A percentile compares a stretch with the other conserved stretches of the same genome.
Evolutionary conservation across 2,329 filamentous ascomycete genomes (phyloP).

Genomic region (Colletotrichum abscissum): DNA sequence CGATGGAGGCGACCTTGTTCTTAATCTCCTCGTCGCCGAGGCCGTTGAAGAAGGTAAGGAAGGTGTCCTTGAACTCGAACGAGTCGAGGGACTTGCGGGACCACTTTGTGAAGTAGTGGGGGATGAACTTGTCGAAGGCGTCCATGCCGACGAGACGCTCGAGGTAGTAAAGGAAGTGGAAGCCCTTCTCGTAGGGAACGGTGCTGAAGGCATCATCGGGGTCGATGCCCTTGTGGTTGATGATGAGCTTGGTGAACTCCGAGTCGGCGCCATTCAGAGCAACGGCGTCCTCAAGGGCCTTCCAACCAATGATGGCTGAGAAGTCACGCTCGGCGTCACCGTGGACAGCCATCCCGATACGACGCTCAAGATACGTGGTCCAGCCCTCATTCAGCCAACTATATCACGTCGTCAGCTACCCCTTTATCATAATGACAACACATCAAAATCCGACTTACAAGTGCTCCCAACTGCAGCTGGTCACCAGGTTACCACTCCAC

Average conservation of each 20-base stretch:
- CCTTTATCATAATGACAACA: neutral
- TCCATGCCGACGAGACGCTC: conserved; percentile 85
- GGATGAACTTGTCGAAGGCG: conserved; percentile 96
- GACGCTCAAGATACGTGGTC: conserved; percentile 94
- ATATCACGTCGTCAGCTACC: conserved; percentile 1
- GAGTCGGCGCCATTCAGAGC: conserved; percentile 83
- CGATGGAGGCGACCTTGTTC: conserved; percentile 76
- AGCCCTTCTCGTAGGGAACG: conserved; percentile 96
- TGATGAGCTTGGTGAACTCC: conserved; percentile 91
- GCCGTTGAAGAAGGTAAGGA: conserved; percentile 83
- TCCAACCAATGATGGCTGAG: conserved; percentile 96
- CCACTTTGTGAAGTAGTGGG: conserved; percentile 91
- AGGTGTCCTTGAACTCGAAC: conserved; percentile 91
- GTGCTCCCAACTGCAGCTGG: conserved; percentile 84
- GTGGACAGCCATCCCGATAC: conserved; percentile 81
- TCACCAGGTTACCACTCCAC: conserved; percentile 91
- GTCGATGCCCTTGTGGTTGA: conserved; percentile 88
- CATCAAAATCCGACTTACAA: conserved; percentile 60
- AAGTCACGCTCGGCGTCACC: conserved; percentile 91
- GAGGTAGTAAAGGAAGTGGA: conserved; percentile 91
- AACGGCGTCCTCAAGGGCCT: conserved; percentile 84
- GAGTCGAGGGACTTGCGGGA: conserved; percentile 89
- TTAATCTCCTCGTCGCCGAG: conserved; percentile 71
- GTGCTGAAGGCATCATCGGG: conserved; percentile 96
- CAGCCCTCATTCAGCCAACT: conserved; percentile 83